A percentile compares a stretch with the other conserved stretches of the same genome.
Evolutionary conservation across 2,329 filamentous ascomycete genomes (phyloP).

Genomic region (Diaporthe sp.): DNA sequence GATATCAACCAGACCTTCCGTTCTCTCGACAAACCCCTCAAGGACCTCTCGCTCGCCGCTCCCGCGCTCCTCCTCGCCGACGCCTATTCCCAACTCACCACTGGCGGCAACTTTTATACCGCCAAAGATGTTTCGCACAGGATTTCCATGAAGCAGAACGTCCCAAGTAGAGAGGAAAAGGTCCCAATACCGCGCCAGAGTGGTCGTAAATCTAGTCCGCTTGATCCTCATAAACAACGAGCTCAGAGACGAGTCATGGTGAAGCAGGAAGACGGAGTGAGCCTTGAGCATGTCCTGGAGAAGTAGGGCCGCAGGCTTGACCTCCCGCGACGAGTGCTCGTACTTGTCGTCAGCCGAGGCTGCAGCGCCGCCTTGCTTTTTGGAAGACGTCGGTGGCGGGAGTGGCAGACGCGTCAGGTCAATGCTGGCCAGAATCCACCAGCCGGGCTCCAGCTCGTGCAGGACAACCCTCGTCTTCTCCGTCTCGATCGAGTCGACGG

Average conservation of each 20-base stretch:
- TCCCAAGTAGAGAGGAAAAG: constrained; percentile 80
- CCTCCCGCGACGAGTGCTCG: constrained; percentile 91
- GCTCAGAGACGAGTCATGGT: constrained; percentile 82
- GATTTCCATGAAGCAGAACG: constrained; percentile 90
- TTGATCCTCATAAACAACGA: constrained; percentile 74
- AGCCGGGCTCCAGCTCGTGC: constrained; percentile 87
- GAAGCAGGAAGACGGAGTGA: constrained; percentile 85
- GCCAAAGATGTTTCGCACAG: constrained; percentile 80
- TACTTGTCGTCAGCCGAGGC: constrained; percentile 52
- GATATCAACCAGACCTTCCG: constrained; percentile 87
- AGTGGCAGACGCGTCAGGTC: constrained; percentile 80
- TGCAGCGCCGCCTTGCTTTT: constrained; percentile 42
- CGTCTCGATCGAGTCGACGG: constrained; percentile 89
- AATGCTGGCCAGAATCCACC: constrained; percentile 94
- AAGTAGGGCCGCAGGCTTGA: constrained; percentile 83
- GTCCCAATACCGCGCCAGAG: constrained; percentile 86
- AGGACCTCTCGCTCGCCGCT: constrained; percentile 94
- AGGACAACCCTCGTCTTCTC: constrained; percentile 87
- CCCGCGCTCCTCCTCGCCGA: constrained; percentile 94
- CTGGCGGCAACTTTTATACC: constrained; percentile 90
- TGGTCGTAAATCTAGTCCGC: constrained; percentile 75
- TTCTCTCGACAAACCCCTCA: constrained; percentile 83
- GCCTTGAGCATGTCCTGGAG: constrained; percentile 85
- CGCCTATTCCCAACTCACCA: constrained; percentile 91
- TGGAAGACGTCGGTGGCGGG: constrained; percentile 56